These are phyloP conservation scores for Achaetomium macrosporum DNA, from an alignment of 2,329 filamentous ascomycete species.

Conservation along the genomic window DNA sequence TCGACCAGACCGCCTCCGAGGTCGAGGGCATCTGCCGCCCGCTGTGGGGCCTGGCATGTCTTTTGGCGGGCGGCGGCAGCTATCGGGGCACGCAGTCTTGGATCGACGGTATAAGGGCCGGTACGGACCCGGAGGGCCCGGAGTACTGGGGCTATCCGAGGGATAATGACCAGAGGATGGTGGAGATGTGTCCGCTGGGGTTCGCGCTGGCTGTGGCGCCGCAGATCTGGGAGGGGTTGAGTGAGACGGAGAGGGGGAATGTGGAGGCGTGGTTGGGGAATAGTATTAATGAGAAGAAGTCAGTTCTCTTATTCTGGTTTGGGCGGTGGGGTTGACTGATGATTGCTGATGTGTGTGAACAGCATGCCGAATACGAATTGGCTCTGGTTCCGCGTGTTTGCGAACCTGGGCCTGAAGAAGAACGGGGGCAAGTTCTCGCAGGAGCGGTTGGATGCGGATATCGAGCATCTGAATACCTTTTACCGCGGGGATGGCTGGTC, in stretches of 20 bases:
- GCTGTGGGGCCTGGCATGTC: slow-evolving; percentile 66
- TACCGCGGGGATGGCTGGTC: slow-evolving; percentile 80
- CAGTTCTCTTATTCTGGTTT: slow-evolving; percentile 15
- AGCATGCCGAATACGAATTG: slow-evolving; percentile 66
- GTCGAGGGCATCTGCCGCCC: slow-evolving; percentile 71
- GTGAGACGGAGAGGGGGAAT: slow-evolving; percentile 56
- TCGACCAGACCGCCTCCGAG: slow-evolving; percentile 71
- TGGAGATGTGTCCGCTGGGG: slow-evolving; percentile 76
- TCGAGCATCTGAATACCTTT: slow-evolving; percentile 73
- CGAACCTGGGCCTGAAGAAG: slow-evolving; percentile 70
- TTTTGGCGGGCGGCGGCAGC: slow-evolving; percentile 61
- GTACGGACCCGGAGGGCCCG: slow-evolving; percentile 61
- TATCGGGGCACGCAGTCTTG: slow-evolving; percentile 61
- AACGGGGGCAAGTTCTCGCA: slow-evolving; percentile 68
- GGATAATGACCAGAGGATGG: slow-evolving; percentile 77
- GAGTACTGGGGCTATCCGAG: slow-evolving; percentile 75
- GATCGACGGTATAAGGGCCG: slow-evolving; percentile 63
- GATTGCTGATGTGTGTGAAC: slow-evolving; percentile 9
- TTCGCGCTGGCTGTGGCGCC: slow-evolving; percentile 66
- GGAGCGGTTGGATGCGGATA: slow-evolving; percentile 64
- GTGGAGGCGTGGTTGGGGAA: slow-evolving; percentile 68
- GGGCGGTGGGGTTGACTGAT: neutral
- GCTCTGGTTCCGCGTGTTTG: slow-evolving; percentile 82
- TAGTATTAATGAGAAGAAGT: slow-evolving; percentile 71
- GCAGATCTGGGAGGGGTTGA: slow-evolving; percentile 60